Evolutionary conservation across 2,329 filamentous ascomycete species (phyloP), one percentile per base, ranked within the genome.

Genomic region (Ophiostoma quercus): DNA sequence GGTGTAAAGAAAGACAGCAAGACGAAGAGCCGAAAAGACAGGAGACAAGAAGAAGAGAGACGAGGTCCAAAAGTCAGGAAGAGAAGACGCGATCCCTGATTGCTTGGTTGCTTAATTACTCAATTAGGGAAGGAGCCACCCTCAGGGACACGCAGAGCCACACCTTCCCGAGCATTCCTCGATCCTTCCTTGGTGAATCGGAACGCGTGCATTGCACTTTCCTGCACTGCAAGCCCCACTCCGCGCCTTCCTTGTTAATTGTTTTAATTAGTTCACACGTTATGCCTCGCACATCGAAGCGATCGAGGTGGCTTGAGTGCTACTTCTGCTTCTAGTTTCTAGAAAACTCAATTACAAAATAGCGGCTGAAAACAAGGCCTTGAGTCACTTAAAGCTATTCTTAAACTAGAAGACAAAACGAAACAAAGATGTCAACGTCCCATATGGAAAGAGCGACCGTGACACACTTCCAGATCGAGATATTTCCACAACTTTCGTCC

Each of bases 41-140:
- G 34, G 12, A 47, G 43, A 47, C 43, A 7, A 19, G 43, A n/a
- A 47, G 43, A n/a, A 16, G 16, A 47, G 16, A 47, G 43, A 7
- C 4, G 34, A 34, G 34, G 34, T 8, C 43, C 19, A 47, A n/a
- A n/a, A 47, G 43, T 19, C 43, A 47, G 7, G 43, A 47, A 19
- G 32, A 47, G 43, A 47, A 47, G 57, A 62, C 57, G 57, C 57
- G 57, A 62, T 60, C 54, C 54, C 25, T 34, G 25, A 60, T 62
- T 62, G 22, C 57, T 62, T 62, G 25, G 32, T 62, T 60, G 32
- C 57, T 25, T 29, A 65, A 66, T 66, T 66, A 43, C 65, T 43
- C 14, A 16, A 47, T 66, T 66, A 19, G 37, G 39, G n/a, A 41
- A 43, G 22, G 65, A 41, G 14, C 39, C 65, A 22, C 22, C 14